Evolutionary conservation across 2,329 filamentous ascomycete species (phyloP).

Genomic region (Raffaelea deltoideospora): DNA sequence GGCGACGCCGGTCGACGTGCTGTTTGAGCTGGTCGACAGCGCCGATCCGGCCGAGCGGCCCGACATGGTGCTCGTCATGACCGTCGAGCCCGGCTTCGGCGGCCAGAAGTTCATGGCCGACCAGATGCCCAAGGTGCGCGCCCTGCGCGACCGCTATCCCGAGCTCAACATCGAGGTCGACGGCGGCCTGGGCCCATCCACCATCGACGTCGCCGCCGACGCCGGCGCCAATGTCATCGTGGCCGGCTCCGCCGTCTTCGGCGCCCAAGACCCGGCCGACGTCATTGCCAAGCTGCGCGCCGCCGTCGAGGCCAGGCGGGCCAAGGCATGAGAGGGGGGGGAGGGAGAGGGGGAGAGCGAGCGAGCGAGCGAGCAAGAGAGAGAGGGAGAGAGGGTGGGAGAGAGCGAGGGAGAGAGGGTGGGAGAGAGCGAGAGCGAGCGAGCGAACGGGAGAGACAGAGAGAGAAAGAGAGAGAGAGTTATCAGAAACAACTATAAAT

Average conservation of each 20-base stretch:
- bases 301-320: conserved; percentile 51
- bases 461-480: too few relatives aligned
- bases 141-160: conserved; percentile 70
- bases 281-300: conserved; percentile 73
- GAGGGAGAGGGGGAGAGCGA: too few relatives aligned
- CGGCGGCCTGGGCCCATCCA: conserved; percentile 73
- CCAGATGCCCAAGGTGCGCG: conserved; percentile 84
- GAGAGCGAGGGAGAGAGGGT: too few relatives aligned
- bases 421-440: too few relatives aligned
- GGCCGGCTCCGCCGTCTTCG: conserved; percentile 89
- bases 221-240: conserved; percentile 97
- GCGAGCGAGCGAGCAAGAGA: too few relatives aligned
- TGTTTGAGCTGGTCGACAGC: conserved; percentile 78
- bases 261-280: conserved; percentile 71
- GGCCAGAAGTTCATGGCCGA: conserved; percentile 98
- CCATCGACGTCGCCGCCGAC: conserved; percentile 86
- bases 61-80: conserved; percentile 99
- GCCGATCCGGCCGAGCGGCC: conserved; percentile 60
- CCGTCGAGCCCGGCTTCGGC: conserved; percentile 91
- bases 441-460: too few relatives aligned
- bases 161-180: conserved; percentile 92
- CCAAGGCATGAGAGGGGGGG: too few relatives aligned
- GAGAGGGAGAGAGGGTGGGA: too few relatives aligned
- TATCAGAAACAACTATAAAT: too few relatives aligned
- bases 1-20: conserved; percentile 73